Evolutionary conservation across 2,329 filamentous ascomycete species (phyloP).

Genomic region (Diaporthe sp.): DNA sequence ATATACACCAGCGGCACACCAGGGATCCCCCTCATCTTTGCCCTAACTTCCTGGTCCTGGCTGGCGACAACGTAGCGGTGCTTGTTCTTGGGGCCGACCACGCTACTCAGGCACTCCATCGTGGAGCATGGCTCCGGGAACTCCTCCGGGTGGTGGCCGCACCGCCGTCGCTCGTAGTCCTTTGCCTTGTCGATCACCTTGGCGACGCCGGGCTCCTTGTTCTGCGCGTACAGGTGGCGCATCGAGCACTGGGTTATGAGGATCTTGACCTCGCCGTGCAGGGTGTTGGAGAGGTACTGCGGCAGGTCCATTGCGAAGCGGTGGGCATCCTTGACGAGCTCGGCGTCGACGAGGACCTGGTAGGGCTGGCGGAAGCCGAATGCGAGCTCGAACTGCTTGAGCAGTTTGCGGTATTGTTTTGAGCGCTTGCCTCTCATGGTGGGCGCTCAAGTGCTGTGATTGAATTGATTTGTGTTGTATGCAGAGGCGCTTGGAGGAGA

Average conservation of each 20-base stretch:
- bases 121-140: conserved; percentile 78
- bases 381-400: conserved; percentile 88
- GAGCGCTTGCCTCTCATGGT: conserved; percentile 65
- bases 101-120: conserved; percentile 77
- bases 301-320: conserved; percentile 90
- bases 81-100: conserved; percentile 89
- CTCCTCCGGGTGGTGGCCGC: conserved; percentile 80
- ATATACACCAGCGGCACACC: conserved; percentile 86
- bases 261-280: conserved; percentile 85
- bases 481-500: not conserved
- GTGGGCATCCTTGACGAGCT: conserved; percentile 85
- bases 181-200: conserved; percentile 82
- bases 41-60: conserved; percentile 75
- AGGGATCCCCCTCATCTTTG: conserved; percentile 73
- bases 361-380: conserved; percentile 96
- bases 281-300: conserved; percentile 38
- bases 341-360: conserved; percentile 89
- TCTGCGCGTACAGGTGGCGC: conserved; percentile 77
- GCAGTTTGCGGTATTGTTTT: conserved; percentile 80
- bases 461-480: conserved; percentile 5
- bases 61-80: conserved; percentile 83
- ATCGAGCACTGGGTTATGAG: conserved; percentile 77
- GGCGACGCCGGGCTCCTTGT: conserved; percentile 64
- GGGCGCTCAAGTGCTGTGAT: conserved; percentile 17
- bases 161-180: conserved; percentile 78